Base-by-base conservation (phyloP, 2,329 filamentous ascomycete genomes). In the Berkeleyomyces rouxiae region DNA sequence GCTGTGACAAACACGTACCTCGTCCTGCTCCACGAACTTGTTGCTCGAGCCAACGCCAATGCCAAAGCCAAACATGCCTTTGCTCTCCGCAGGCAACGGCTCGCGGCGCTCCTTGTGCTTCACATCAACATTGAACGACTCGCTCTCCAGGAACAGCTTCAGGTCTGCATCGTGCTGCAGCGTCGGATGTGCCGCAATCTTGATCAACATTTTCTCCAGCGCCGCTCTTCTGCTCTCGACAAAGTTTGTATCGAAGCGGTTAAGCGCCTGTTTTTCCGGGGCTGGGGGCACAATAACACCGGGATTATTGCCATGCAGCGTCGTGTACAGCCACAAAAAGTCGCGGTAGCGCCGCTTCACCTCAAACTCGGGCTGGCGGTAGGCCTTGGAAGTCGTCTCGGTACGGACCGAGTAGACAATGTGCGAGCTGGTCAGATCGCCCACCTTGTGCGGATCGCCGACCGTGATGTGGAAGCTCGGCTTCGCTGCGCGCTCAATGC, bases 1-100 rank as follows among this genome's bases (percentile, higher is more conserved):
- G n/a, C n/a, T 23, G 9, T 42, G 36, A 11, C 23, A 4, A 58
- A 13, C 43, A 76, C 86, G 77, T 74, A 90, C 87, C 75, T 99
- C 93, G 72, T 99, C 93, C 71, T 97, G 93, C 74, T 99, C 93
- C 46, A 99, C 84, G 74, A 99, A 99, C 73, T 99, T 99, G 69
- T 81, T 85, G 61, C 83, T 80, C 64, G 84, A 81, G 39, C 91
- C 88, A 36, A 92, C 84, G 66, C 80, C 87, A 40, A 64, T 62
- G 31, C 90, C 89, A 61, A 96, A 80, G 69, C 90, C 89, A 68
- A 97, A 83, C 77, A 97, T 86, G 61, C 93, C 91, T 75, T 97
- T 97, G 76, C 85, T 95, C 74, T 97, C 93, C 49, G 83, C 84
- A 3, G 95, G 79, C 61, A 90, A 83, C 1, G 89, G 88, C 64